These are phyloP conservation scores for Guyanaporus albipodus DNA, from an alignment of 768 basidiomycete genomes.

Conservation along the genomic window DNA sequence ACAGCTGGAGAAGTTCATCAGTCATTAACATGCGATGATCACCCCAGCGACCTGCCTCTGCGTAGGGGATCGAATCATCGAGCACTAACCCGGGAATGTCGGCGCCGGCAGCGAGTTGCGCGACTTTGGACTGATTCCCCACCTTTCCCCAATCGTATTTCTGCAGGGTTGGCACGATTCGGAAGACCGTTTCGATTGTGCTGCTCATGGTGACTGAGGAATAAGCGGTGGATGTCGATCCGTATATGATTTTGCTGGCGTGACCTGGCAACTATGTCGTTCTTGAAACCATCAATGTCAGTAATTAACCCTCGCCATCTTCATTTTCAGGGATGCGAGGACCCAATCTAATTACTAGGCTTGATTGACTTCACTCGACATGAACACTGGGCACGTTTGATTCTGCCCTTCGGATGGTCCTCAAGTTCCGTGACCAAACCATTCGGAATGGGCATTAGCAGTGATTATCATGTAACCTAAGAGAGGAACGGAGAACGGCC, in stretches of 20 bases:
- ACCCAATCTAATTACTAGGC: too few relatives aligned
- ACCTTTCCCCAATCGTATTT: conserved; percentile 95
- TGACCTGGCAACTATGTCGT: too few relatives aligned
- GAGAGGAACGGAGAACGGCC: too few relatives aligned
- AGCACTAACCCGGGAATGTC: conserved; percentile 61
- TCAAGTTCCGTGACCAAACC: too few relatives aligned
- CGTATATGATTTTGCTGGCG: not conserved
- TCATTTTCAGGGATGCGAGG: too few relatives aligned
- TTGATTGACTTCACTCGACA: too few relatives aligned
- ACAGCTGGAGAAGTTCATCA: conserved; percentile 54
- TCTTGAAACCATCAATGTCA: too few relatives aligned
- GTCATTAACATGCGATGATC: not conserved
- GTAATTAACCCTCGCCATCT: too few relatives aligned
- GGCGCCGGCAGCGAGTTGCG: conserved; percentile 68
- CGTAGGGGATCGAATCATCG: conserved; percentile 76
- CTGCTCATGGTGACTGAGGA: conserved; percentile 19
- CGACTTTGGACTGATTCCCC: conserved; percentile 79
- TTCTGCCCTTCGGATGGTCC: too few relatives aligned
- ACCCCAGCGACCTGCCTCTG: conserved; percentile 69
- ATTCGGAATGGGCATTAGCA: too few relatives aligned
- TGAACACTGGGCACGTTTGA: too few relatives aligned
- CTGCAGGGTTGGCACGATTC: conserved; percentile 79
- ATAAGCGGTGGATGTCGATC: not conserved
- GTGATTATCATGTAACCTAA: too few relatives aligned
- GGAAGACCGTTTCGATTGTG: conserved; percentile 53